Evolutionary conservation across 306 rosid species (phyloP), one percentile per base, ranked within the genome.

Genomic region (Fragaria nilgerrensis): DNA sequence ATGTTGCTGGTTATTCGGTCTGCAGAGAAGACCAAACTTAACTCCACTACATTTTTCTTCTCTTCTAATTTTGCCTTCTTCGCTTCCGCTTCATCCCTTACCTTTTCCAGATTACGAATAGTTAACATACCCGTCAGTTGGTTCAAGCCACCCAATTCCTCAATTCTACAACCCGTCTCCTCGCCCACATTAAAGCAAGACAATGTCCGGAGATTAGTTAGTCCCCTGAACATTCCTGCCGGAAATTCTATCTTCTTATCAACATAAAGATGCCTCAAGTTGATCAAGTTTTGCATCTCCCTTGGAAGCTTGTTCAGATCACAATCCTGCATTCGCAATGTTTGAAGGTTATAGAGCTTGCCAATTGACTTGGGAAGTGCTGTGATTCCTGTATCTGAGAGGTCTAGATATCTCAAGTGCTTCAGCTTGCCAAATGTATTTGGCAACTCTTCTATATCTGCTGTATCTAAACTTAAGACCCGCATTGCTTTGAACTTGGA

Each of bases 381-480:
- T 25, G 9, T 4, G n/a, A 79, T 79, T 14, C 0, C 0, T 15
- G 78, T 36, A 8, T 6, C 0, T 2, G 73, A 63, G 25, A 79
- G 11, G 36, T 79, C 78, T 6, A 79, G 48, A 27, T 73, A 79
- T 27, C 72, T 68, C 52, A 68, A 68, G 50, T 56, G 69, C 29
- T 66, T 74, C 74, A 79, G 43, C 49, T 53, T 45, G 1, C 11
- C 70, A 55, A 79, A 8, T 67, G 83, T 52, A 41, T 55, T 13
- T 13, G 79, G 44, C 22, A 79, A 66, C 12, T 20, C 32, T 16
- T 12, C 7, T 39, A 73, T 22, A 37, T 5, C 3, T 1, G 25
- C 1, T n/a, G 14, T n/a, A 0, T 37, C 0, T 25, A 79, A 59
- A n/a, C 25, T 55, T 15, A 79, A 63, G 34, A 79, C 69, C 0